Conservation (phyloP, 2,329 filamentous ascomycete species). For the Phyllosticta capitalensis region DNA sequence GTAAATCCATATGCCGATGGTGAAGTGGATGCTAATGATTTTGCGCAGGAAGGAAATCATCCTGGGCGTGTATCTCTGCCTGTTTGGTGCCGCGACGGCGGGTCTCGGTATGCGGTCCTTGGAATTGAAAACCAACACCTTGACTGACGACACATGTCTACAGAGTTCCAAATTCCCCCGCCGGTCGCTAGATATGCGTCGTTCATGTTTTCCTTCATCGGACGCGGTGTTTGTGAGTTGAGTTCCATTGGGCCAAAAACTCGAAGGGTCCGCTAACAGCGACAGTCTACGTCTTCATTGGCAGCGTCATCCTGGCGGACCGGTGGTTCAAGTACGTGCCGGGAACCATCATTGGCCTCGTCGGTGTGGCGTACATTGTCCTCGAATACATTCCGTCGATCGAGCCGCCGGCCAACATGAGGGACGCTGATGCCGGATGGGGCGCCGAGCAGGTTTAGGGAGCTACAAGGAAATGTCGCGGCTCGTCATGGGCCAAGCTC, state of each 20-base stretch:
- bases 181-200: conserved; percentile 89
- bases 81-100: conserved; percentile 61
- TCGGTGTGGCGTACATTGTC: conserved; percentile 64
- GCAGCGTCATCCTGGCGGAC: conserved; percentile 68
- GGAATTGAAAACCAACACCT: background rate
- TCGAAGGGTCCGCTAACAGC: conserved; percentile 10
- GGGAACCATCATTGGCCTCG: conserved; percentile 65
- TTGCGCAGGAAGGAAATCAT: conserved; percentile 57
- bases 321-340: conserved; percentile 61
- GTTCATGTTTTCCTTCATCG: conserved; percentile 96
- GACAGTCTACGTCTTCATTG: conserved; percentile 94
- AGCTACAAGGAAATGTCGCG: background rate
- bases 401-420: conserved; percentile 46
- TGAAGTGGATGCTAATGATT: background rate
- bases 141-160: background rate
- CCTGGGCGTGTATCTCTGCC: conserved; percentile 75
- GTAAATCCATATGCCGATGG: conserved; percentile 27
- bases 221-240: conserved; percentile 81
- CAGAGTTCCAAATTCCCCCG: conserved; percentile 88
- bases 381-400: conserved; percentile 43
- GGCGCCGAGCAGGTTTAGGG: conserved; percentile 44
- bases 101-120: conserved; percentile 40
- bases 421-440: conserved; percentile 45
- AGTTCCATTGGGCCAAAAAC: background rate
- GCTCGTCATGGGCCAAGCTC: too few relatives aligned